phyloP scores from a whole-genome alignment of 2,329 filamentous ascomycete genomes.

The Fusarium nanum region DNA sequence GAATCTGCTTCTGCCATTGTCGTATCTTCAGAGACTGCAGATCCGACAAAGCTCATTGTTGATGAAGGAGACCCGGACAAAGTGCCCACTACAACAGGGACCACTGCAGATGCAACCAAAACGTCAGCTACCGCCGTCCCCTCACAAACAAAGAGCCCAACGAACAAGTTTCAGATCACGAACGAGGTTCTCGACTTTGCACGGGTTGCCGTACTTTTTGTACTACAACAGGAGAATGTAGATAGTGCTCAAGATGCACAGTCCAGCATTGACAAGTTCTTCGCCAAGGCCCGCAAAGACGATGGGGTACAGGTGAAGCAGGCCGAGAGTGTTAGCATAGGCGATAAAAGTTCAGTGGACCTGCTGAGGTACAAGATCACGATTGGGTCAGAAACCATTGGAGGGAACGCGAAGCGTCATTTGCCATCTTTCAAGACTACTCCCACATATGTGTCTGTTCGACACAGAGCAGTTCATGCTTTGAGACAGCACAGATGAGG shows the following conservation, averaged over 20 bases:
- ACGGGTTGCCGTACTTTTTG: slow-evolving; percentile 69
- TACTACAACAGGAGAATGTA: slow-evolving; percentile 67
- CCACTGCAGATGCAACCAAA: slow-evolving; percentile 9
- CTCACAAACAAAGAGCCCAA: slow-evolving; percentile 28
- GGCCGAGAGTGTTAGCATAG: slow-evolving; percentile 57
- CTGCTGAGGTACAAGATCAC: slow-evolving; percentile 61
- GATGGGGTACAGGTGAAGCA: slow-evolving; percentile 50
- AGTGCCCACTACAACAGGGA: slow-evolving; percentile 23
- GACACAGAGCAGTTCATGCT: background rate
- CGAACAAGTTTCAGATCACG: slow-evolving; percentile 59
- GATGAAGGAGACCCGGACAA: slow-evolving; percentile 37
- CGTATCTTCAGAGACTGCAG: slow-evolving; percentile 33
- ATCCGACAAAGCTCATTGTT: slow-evolving; percentile 37
- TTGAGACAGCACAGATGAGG: slow-evolving; percentile 23
- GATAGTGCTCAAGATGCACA: slow-evolving; percentile 66
- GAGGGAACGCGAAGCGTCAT: slow-evolving; percentile 43
- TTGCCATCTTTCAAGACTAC: background rate
- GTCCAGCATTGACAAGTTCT: slow-evolving; percentile 64
- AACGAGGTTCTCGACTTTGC: slow-evolving; percentile 72
- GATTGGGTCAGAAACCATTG: slow-evolving; percentile 48
- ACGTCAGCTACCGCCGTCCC: slow-evolving; percentile 23
- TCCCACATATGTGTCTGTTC: background rate
- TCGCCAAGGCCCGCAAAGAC: slow-evolving; percentile 55
- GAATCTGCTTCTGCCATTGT: slow-evolving; percentile 32
- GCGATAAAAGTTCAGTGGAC: slow-evolving; percentile 61